Evolutionary conservation across 2,329 filamentous ascomycete species (phyloP).

Genomic region (Aspergillus hiratsukae): DNA sequence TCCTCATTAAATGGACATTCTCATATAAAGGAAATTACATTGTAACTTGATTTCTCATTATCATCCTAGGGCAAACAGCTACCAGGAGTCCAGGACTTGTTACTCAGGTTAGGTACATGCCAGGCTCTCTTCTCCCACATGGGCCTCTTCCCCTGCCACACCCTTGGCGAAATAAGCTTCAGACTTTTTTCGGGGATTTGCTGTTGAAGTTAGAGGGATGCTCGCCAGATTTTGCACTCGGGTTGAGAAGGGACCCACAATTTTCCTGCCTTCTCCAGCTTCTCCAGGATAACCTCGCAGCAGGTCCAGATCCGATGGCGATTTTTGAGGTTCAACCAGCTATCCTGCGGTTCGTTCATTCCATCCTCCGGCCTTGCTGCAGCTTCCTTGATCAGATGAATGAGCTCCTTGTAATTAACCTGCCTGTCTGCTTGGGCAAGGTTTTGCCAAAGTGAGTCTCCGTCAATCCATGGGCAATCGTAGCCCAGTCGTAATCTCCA

Average conservation of each 20-base stretch:
- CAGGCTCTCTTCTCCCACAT: too few relatives aligned
- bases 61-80: too few relatives aligned
- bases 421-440: neutral
- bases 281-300: slow-evolving; percentile 4
- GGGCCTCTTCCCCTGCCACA: too few relatives aligned
- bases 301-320: slow-evolving; percentile 4
- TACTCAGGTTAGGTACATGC: too few relatives aligned
- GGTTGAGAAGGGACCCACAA: neutral
- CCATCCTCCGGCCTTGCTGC: neutral
- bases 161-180: neutral
- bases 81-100: too few relatives aligned
- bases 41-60: too few relatives aligned
- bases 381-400: neutral
- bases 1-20: too few relatives aligned
- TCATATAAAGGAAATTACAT: too few relatives aligned
- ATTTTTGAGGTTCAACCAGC: neutral
- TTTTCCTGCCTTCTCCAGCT: slow-evolving; percentile 5
- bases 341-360: neutral
- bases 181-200: neutral
- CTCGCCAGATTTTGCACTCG: neutral
- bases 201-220: neutral
- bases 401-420: neutral
- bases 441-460: neutral
- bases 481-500: neutral
- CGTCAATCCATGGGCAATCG: slow-evolving; percentile 1